A percentile compares a stretch with the other conserved stretches of the same genome.
These are phyloP conservation scores for Acacia concinna DNA, from an alignment of 331 rosid genomes.

Conservation along the genomic window DNA sequence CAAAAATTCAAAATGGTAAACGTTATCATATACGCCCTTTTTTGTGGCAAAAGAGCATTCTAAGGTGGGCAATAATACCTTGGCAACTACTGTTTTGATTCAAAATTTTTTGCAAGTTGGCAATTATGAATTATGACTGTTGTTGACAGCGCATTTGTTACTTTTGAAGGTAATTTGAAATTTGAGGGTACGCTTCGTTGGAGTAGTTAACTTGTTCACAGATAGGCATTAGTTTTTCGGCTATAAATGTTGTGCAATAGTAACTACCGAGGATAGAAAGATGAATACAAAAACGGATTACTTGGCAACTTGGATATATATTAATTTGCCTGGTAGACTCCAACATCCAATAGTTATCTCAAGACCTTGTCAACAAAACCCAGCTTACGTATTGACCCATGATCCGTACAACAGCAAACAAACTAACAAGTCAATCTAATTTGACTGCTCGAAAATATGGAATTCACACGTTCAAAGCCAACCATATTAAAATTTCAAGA, in stretches of 20 bases:
- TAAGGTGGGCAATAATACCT: too few species aligned
- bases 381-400: constrained; percentile 42
- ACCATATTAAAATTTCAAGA: constrained; percentile 37
- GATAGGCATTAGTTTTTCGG: neutral
- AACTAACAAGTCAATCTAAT: constrained; percentile 44
- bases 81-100: neutral
- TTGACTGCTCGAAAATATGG: constrained; percentile 43
- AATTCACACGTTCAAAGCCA: constrained; percentile 41
- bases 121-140: neutral
- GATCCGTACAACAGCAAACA: constrained; percentile 37
- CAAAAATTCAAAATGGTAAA: neutral
- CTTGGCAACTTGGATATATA: constrained; percentile 1
- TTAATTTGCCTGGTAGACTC: constrained; percentile 35
- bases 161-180: too few species aligned
- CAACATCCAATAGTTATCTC: constrained; percentile 38
- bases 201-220: neutral
- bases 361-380: constrained; percentile 42
- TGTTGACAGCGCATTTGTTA: neutral
- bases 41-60: neutral
- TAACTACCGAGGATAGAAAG: neutral
- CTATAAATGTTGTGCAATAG: neutral
- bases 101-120: neutral
- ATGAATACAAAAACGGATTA: neutral
- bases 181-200: neutral
- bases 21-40: neutral